Evolutionary conservation across 2,329 filamentous ascomycete species (phyloP), one percentile per base, ranked within the genome.

Genomic region (Hypoxylon sp.): DNA sequence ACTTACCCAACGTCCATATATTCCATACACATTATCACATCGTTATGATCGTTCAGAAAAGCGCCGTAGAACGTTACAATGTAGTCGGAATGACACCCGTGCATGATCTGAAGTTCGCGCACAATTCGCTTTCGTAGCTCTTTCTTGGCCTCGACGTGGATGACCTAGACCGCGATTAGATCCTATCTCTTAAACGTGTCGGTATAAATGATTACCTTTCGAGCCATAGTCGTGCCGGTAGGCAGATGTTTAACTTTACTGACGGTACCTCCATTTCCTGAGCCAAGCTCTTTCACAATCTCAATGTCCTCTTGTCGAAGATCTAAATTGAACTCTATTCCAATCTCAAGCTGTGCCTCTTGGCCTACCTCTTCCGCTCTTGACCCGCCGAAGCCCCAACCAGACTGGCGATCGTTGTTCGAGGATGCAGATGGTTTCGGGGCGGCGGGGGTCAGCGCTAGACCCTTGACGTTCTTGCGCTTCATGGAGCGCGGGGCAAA

Each of bases 21-120:
- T 80, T 99, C 96, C 96, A 99, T 99, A 80, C 96, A 99, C 91
- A 99, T 95, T 74, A 98, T 97, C 65, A 99, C 97, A 82, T 99
- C 96, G 78, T 97, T 95, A 68, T 94, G 94, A 77, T 97, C 93
- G 78, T 97, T 98, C 77, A 98, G 88, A 78, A 98, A 99, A 38
- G 96, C 96, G 67, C 96, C 96, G 77, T 98, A 98, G 81, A 98
- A 99, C 60, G 92, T 97, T 67, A 99, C 96, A 76, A 99, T 98
- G 80, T 97, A 94, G 67, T 96, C 93, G 21, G 93, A 98, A 77
- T 97, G 96, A 81, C 96, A 99, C 76, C 97, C 93, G 79, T 98
- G 94, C 90, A 98, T 98, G 73, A 99, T 98, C 79, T 98, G 94
- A 57, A 99, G 88, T 80, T 99, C 96, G 79, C 96, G 91, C 69